These are phyloP conservation scores for Starmerella apicola DNA, from an alignment of 805 yeast genomes.

Conservation along the genomic window DNA sequence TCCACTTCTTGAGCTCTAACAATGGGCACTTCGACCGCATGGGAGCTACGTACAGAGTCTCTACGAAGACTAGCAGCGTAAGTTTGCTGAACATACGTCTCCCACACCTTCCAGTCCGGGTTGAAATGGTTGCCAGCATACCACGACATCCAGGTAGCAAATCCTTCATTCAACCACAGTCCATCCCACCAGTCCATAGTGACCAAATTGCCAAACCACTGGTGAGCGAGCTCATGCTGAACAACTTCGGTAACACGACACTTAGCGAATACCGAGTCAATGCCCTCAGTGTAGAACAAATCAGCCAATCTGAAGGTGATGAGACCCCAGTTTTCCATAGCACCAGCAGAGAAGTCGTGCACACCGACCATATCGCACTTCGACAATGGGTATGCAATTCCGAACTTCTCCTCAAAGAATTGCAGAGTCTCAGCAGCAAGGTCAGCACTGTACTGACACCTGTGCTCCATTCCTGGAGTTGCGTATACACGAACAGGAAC, in stretches of 20 bases:
- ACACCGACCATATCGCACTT: conserved; percentile 71
- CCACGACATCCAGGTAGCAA: conserved; percentile 79
- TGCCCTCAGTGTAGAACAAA: conserved; percentile 54
- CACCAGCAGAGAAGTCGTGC: conserved; percentile 70
- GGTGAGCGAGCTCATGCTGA: conserved; percentile 79
- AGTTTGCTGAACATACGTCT: conserved; percentile 67
- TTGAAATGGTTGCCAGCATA: conserved; percentile 55
- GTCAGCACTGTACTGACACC: conserved; percentile 52
- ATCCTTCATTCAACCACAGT: conserved; percentile 80
- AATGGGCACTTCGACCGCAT: conserved; percentile 77
- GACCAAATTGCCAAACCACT: conserved; percentile 82
- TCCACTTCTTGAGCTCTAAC: conserved; percentile 64
- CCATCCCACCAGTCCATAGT: conserved; percentile 95
- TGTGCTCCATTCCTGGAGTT: conserved; percentile 51
- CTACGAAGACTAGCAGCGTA: conserved; percentile 62
- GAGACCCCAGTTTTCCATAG: conserved; percentile 88
- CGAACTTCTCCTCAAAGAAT: conserved; percentile 55
- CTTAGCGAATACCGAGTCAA: conserved; percentile 46
- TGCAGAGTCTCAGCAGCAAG: conserved; percentile 51
- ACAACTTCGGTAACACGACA: conserved; percentile 72
- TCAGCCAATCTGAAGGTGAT: conserved; percentile 56
- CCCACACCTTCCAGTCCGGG: conserved; percentile 75
- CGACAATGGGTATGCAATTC: conserved; percentile 64
- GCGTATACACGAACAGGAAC: conserved; percentile 61
- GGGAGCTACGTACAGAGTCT: conserved; percentile 61